These are phyloP conservation scores for Fusarium beomiforme DNA, from an alignment of 2,329 filamentous ascomycete species.

Conservation along the genomic window DNA sequence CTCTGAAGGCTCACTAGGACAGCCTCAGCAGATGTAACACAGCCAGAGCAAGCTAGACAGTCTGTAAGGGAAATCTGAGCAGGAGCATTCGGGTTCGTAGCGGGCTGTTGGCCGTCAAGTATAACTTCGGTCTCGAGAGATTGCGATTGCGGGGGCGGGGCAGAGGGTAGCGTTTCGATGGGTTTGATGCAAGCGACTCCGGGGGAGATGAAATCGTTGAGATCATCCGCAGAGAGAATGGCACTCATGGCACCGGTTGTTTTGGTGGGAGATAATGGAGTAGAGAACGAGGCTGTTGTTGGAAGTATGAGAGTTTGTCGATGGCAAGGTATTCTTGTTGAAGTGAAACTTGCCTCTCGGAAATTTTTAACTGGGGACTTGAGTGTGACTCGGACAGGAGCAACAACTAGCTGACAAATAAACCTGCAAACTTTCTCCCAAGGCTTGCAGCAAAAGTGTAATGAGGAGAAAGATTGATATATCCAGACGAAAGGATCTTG, in stretches of 20 bases:
- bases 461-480: not conserved
- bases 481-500: not conserved
- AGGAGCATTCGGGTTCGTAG: constrained; percentile 69
- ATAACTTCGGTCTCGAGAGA: constrained; percentile 82
- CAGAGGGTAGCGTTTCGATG: constrained; percentile 85
- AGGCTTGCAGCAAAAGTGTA: not conserved
- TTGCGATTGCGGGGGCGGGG: constrained; percentile 48
- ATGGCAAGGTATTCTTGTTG: constrained; percentile 1
- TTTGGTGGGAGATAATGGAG: not conserved
- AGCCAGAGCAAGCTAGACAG: constrained; percentile 96
- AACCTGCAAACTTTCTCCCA: constrained; percentile 14
- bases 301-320: constrained; percentile 10
- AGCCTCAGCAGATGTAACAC: constrained; percentile 96
- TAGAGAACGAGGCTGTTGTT: not conserved
- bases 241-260: constrained; percentile 78
- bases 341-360: constrained; percentile 7
- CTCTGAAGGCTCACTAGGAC: constrained; percentile 96
- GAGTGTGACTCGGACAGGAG: not conserved
- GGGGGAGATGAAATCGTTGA: constrained; percentile 99
- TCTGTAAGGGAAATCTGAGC: constrained; percentile 96
- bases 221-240: constrained; percentile 93
- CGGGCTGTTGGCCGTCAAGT: constrained; percentile 81
- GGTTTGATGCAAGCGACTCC: constrained; percentile 99
- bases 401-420: constrained; percentile 38
- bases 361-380: constrained; percentile 15